phyloP scores from a whole-genome alignment of 371 early-diverging fungal species.

The Rhizopus sp. region DNA sequence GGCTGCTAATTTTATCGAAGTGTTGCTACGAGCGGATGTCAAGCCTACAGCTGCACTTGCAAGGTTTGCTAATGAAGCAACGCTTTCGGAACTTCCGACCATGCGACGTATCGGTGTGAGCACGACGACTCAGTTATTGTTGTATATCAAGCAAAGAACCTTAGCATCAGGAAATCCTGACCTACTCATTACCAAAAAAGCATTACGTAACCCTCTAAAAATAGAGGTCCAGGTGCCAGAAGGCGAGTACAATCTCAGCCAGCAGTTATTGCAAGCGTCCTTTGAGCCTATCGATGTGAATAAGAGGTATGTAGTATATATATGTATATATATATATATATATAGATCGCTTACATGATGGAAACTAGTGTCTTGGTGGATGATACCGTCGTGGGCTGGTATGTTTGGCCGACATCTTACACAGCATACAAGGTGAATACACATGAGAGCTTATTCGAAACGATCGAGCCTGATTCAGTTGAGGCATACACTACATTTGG shows the following conservation, averaged over 20 bases:
- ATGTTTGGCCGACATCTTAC: constrained; percentile 69
- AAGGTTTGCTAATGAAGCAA: constrained; percentile 52
- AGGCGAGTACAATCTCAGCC: not conserved
- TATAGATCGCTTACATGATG: constrained; percentile 2
- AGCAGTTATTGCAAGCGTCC: constrained; percentile 9
- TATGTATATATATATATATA: no score
- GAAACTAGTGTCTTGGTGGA: constrained; percentile 52
- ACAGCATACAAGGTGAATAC: constrained; percentile 55
- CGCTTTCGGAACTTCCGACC: constrained; percentile 73
- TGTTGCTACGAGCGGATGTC: constrained; percentile 57
- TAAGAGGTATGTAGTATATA: not conserved
- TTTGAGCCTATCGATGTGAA: constrained; percentile 1
- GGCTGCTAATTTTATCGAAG: constrained; percentile 75
- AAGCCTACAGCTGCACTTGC: constrained; percentile 61
- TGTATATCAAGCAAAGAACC: constrained; percentile 64
- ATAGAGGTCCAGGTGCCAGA: constrained; percentile 18
- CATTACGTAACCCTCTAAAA: constrained; percentile 51
- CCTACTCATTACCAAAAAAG: constrained; percentile 33
- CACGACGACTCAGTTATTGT: constrained; percentile 48
- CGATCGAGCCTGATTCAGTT: constrained; percentile 50
- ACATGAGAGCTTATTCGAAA: constrained; percentile 18
- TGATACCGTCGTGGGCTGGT: constrained; percentile 67
- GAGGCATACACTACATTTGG: constrained; percentile 57
- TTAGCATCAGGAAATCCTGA: constrained; percentile 52
- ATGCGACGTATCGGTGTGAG: constrained; percentile 67